A percentile compares a stretch with the other conserved stretches of the same genome.
phyloP scores from a whole-genome alignment of 495 filamentous ascomycete genomes.

The Talaromyces thailandensis region DNA sequence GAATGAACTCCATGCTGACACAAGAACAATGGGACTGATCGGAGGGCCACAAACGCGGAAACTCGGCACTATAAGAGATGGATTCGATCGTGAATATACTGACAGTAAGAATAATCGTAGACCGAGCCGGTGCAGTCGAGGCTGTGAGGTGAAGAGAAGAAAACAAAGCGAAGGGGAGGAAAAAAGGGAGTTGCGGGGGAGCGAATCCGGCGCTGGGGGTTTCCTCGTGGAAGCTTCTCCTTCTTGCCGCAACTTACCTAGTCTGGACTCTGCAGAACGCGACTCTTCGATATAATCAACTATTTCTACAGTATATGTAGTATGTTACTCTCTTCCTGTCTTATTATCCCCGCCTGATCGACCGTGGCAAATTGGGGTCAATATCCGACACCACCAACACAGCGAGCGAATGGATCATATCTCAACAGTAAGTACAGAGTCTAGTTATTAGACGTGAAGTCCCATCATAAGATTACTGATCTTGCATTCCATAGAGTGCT shows the following conservation, averaged over 20 bases:
- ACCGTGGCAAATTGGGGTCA: neutral
- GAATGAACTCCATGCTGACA: conserved; percentile 1
- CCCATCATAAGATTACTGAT: too few species aligned
- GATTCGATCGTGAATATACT: neutral
- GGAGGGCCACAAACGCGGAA: neutral
- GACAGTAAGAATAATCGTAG: neutral
- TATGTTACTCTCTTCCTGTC: neutral
- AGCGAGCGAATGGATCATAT: neutral
- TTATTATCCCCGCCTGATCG: neutral
- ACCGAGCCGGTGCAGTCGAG: neutral
- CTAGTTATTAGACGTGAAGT: neutral
- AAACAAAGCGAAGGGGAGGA: neutral
- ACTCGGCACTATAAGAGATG: neutral
- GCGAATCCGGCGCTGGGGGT: neutral
- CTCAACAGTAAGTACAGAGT: too few species aligned
- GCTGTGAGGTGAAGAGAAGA: neutral
- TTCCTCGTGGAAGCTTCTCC: conserved; percentile 2
- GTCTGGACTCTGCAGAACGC: neutral
- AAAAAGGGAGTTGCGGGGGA: conserved; percentile 4
- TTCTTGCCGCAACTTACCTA: neutral
- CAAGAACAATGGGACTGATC: neutral
- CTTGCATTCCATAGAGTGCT: neutral
- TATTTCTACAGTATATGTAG: too few species aligned
- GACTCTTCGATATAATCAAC: neutral
- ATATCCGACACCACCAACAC: neutral